Base-by-base conservation (phyloP, 2,329 filamentous ascomycete species). In the Aaosphaeria arxii region DNA sequence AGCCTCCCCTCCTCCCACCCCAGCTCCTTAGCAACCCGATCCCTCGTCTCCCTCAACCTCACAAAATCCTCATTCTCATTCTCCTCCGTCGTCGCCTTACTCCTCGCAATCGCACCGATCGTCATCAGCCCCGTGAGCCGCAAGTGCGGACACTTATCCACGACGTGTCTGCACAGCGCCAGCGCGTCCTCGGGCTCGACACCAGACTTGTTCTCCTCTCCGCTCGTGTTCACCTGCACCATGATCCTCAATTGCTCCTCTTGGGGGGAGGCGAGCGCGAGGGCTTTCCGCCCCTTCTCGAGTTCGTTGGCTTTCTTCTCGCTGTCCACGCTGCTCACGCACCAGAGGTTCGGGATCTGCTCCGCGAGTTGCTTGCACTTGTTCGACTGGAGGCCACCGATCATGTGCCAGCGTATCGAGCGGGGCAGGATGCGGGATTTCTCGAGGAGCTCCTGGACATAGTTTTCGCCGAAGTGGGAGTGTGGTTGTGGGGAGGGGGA, bases 161-260 rank as follows among this genome's bases (percentile, higher is more conserved):
- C 69, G 45, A 99, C 83, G 62, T 87, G 80, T 45, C 77, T 78
- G 66, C 89, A 92, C 36, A 97, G 74, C 0, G 73, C 76, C 1
- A 82, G 77, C 47, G 87, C 75, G 11, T 79, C 73, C 1, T 78
- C 79, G 0, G 91, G 92, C 5, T 83, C 75, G 41, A 90, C 86
- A 17, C 94, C 94, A 4, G 88, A 89, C 74, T 99, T 99, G 58
- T 79, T 80, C 43, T 83, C 83, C 69, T 97, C 94, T 46, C 89
- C 90, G 0, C 89, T 95, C 0, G 94, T 99, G 73, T 99, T 99
- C 58, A 99, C 85, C 73, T 99, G 94, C 13, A 99, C 86, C 74
- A 94, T 91, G 30, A 99, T 78, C 47, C 84, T 77, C 57, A 96
- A 74, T 49, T 66, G 70, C 1, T 74, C 73, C 43, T 71, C 61